phyloP scores from a whole-genome alignment of 2,329 filamentous ascomycete species.

The Fusarium buharicum region DNA sequence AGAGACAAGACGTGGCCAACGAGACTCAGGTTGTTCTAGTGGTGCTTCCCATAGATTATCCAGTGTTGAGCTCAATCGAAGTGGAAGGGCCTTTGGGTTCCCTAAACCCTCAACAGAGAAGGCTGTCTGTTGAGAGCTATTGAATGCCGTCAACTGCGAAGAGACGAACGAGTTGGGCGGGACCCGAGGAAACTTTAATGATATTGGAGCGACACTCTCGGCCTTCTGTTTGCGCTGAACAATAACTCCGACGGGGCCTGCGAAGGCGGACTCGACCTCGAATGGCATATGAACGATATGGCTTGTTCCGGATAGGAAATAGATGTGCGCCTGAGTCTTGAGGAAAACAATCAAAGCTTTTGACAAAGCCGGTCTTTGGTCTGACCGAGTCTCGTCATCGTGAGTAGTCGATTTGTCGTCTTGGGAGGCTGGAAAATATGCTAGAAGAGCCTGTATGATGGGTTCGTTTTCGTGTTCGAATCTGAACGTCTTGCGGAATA shows the following conservation, averaged over 20 bases:
- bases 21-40: conserved; percentile 63
- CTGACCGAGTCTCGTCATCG: conserved; percentile 16
- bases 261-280: conserved; percentile 87
- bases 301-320: conserved; percentile 86
- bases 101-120: conserved; percentile 69
- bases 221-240: conserved; percentile 80
- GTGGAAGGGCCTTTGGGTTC: conserved; percentile 64
- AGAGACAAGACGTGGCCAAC: conserved; percentile 81
- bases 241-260: conserved; percentile 83
- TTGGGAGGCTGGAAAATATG: conserved; percentile 75
- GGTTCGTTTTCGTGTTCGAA: conserved; percentile 88
- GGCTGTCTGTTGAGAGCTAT: conserved; percentile 61
- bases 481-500: conserved; percentile 86
- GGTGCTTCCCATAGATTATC: conserved; percentile 69
- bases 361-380: conserved; percentile 53
- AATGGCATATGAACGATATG: conserved; percentile 95
- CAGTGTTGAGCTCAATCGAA: conserved; percentile 63
- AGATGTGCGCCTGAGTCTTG: conserved; percentile 91
- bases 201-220: conserved; percentile 61
- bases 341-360: conserved; percentile 89
- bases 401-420: conserved; percentile 43
- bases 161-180: conserved; percentile 87
- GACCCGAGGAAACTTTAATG: conserved; percentile 68
- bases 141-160: conserved; percentile 68
- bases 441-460: conserved; percentile 86